Percentiles rank a stretch among this genome's conserved stretches.
phyloP scores from a whole-genome alignment of 129 eudicot genomes.

The Centrapalus pauciflorus region DNA sequence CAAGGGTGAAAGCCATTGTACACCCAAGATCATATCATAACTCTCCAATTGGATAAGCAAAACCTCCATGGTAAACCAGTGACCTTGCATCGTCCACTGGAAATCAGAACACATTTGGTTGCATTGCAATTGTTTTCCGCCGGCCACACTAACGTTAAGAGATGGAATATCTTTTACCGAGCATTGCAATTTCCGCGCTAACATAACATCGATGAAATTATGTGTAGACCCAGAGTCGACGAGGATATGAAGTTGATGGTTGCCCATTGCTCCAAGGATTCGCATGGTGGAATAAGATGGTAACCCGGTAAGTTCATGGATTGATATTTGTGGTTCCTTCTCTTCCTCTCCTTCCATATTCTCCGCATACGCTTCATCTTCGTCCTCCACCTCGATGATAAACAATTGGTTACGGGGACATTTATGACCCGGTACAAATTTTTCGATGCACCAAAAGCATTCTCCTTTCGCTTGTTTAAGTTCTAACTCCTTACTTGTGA shows the following conservation, averaged over 20 bases:
- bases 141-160: constrained; percentile 1
- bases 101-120: not conserved
- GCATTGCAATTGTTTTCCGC: not conserved
- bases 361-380: not conserved
- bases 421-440: not conserved
- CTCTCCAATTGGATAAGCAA: not conserved
- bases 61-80: not conserved
- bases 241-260: not conserved
- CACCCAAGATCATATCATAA: not conserved
- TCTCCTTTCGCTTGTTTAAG: not conserved
- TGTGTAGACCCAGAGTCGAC: constrained; percentile 12
- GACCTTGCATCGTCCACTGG: not conserved
- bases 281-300: not conserved
- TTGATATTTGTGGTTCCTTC: not conserved
- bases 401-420: not conserved
- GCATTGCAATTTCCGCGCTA: not conserved
- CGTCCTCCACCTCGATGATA: not conserved
- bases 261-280: not conserved
- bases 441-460: constrained; percentile 5
- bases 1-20: not conserved
- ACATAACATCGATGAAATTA: not conserved
- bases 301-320: not conserved
- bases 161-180: not conserved
- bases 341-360: not conserved
- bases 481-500: not conserved